Evolutionary conservation across 164 flowering plant species (phyloP).

Genomic region (Akebia trifoliata): DNA sequence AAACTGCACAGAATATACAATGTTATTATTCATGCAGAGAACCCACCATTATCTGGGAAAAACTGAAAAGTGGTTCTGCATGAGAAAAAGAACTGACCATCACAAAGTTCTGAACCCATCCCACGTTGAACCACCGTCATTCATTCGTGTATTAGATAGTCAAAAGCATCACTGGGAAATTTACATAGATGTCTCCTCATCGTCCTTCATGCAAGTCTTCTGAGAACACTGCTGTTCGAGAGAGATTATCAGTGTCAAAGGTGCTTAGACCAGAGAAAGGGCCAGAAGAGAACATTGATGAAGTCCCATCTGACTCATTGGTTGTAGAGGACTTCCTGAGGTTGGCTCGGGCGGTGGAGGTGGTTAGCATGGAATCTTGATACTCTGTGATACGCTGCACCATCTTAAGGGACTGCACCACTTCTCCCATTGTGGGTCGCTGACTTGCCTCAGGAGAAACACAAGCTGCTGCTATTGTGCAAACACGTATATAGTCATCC

Average conservation of each 20-base stretch:
- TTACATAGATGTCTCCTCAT: slow-evolving; percentile 21
- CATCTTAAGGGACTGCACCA: slow-evolving; percentile 97
- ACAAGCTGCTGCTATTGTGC: slow-evolving; percentile 97
- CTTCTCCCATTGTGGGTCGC: slow-evolving; percentile 98
- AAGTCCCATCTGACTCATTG: slow-evolving; percentile 86
- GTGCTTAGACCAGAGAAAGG: slow-evolving; percentile 82
- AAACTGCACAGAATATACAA: slow-evolving; percentile 28
- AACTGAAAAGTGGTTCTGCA: slow-evolving; percentile 23
- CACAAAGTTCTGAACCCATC: slow-evolving; percentile 12
- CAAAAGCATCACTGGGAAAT: neutral
- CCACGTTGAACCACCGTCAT: neutral
- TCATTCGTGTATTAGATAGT: neutral
- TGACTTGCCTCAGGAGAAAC: slow-evolving; percentile 95
- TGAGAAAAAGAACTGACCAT: slow-evolving; percentile 8
- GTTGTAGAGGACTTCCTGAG: slow-evolving; percentile 82
- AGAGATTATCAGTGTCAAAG: slow-evolving; percentile 61
- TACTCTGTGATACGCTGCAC: slow-evolving; percentile 75
- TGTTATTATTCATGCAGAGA: slow-evolving; percentile 17
- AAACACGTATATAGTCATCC: slow-evolving; percentile 87
- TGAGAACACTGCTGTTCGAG: slow-evolving; percentile 77
- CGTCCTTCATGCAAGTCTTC: slow-evolving; percentile 98
- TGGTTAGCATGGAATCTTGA: slow-evolving; percentile 48
- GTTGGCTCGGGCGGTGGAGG: slow-evolving; percentile 54
- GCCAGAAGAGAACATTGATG: slow-evolving; percentile 95
- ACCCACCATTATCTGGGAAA: slow-evolving; percentile 18